Evolutionary conservation across 805 yeast genomes (phyloP), one percentile per base, ranked within the genome.

Genomic region (Danielia reshetovae): DNA sequence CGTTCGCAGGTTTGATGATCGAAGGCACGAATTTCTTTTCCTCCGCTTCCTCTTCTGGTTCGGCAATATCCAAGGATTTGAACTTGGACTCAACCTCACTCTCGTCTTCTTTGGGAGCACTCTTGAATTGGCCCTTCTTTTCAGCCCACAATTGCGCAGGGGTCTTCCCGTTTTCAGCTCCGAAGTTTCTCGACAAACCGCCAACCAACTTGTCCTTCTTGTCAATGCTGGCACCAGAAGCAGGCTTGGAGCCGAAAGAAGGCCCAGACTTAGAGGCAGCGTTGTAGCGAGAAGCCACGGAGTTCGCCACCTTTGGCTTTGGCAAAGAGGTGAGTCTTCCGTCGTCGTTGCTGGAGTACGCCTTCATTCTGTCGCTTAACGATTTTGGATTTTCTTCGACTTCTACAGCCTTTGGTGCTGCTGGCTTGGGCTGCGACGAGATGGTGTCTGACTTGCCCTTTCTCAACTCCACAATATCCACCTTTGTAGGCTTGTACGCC

Each of bases 101-200:
- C 9, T 34, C 40, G n/a, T 37, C 42, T 4, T 48, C 48, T 19
- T 58, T 48, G 9, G 55, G 19, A 30, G 65, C 75, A 29, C 65
- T 62, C 46, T 70, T 74, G 49, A 68, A 77, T 55, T 79, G 72
- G 30, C 87, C 95, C 54, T 81, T 78, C 64, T 81, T 84, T 55
- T 84, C 96, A 16, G 96, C 97, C 97, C 97, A 88, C 18, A 85
- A 51, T 63, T 88, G 96, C 18, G 96, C 96, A 16, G 97, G 96
- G 6, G 95, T 84, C 60, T 86, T 85, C 41, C 95, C 96, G 41
- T 72, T 75, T 42, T 74, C 74, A 35, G 81, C 25, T 14, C 19
- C 32, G 21, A 75, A 81, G 55, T 77, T 70, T 52, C 74, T 67
- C 18, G 76, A 70, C 32, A 78, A 62, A 25, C 86, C 90, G 35